Evolutionary conservation across 495 filamentous ascomycete species (phyloP).

Genomic region (Penicillium fimorum): DNA sequence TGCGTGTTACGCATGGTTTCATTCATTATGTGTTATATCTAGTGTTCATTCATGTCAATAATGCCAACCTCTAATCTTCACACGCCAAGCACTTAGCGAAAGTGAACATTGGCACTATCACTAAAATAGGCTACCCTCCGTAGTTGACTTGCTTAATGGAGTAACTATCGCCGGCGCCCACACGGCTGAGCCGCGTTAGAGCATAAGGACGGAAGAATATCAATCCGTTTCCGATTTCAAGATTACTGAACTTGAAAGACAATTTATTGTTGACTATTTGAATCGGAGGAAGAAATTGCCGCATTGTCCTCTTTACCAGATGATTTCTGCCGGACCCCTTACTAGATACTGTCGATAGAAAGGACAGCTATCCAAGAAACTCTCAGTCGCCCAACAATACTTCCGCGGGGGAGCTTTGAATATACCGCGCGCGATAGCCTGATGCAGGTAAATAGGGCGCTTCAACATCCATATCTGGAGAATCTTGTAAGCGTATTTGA

Average conservation of each 20-base stretch:
- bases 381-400: slow-evolving; percentile 1
- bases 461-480: slow-evolving; percentile 6
- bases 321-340: not conserved
- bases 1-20: no score
- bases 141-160: not conserved
- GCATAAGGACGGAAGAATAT: not conserved
- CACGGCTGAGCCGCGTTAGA: no score
- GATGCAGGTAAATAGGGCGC: not conserved
- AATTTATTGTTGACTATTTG: not conserved
- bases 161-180: not conserved
- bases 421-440: not conserved
- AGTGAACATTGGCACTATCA: not conserved
- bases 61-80: no score
- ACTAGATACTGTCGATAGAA: not conserved
- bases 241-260: not conserved
- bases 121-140: not conserved
- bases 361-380: not conserved
- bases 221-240: not conserved
- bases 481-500: not conserved
- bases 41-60: no score
- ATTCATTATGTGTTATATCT: no score
- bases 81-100: not conserved
- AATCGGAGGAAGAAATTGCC: not conserved
- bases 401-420: not conserved
- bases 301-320: not conserved